Conservation (phyloP, 768 basidiomycete genomes). For the Russula olivacea region DNA sequence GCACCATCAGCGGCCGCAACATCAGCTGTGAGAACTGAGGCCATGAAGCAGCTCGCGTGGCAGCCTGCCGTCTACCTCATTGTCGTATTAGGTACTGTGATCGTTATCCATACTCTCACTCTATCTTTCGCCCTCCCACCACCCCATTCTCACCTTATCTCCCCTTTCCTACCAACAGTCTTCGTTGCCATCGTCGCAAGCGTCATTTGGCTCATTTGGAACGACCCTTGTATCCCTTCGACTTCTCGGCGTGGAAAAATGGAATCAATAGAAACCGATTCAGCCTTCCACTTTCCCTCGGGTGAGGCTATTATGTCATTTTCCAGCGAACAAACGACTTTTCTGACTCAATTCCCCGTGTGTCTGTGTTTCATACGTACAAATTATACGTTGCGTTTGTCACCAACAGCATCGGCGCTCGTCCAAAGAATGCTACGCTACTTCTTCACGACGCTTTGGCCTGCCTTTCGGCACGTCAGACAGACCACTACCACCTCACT, state of each 20-base stretch:
- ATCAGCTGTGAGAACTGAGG: not conserved
- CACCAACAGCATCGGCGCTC: slow-evolving; percentile 2
- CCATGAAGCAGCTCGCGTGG: slow-evolving; percentile 1
- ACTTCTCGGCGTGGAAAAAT: not conserved
- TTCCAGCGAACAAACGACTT: not conserved
- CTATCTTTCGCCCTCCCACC: not conserved
- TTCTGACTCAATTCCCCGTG: not conserved
- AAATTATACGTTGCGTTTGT: not conserved
- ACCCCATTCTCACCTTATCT: slow-evolving; percentile 7
- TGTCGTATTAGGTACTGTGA: not conserved
- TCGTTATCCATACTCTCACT: not conserved
- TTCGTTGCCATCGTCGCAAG: slow-evolving; percentile 4
- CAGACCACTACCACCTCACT: not conserved
- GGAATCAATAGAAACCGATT: not conserved
- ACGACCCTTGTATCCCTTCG: not conserved
- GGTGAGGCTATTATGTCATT: not conserved
- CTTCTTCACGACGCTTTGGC: slow-evolving; percentile 8
- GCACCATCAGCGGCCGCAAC: not conserved
- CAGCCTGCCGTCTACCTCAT: slow-evolving; percentile 12
- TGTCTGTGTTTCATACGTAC: not conserved
- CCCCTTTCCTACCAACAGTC: slow-evolving; percentile 8
- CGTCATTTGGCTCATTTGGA: slow-evolving; percentile 6
- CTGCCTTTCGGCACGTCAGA: slow-evolving; percentile 5
- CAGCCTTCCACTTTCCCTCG: not conserved
- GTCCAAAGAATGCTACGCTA: slow-evolving; percentile 4